Evolutionary conservation across 2,329 filamentous ascomycete species (phyloP).

Genomic region (Microcyclospora pomicola): DNA sequence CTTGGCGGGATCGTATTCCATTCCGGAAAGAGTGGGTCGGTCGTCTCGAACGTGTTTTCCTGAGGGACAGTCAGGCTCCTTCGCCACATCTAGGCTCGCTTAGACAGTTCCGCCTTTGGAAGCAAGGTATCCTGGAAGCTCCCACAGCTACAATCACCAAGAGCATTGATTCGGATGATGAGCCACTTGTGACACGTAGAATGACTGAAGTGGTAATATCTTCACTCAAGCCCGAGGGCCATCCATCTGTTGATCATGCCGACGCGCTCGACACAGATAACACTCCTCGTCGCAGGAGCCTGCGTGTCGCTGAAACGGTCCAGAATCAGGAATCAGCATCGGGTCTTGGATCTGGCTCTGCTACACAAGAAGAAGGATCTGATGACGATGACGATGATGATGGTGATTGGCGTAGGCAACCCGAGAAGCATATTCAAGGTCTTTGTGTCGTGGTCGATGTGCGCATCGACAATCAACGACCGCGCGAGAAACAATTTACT

Average conservation of each 20-base stretch:
- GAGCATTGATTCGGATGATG: constrained; percentile 4
- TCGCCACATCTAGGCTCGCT: constrained; percentile 28
- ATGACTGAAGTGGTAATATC: constrained; percentile 15
- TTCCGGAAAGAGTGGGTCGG: constrained; percentile 66
- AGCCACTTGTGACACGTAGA: constrained; percentile 6
- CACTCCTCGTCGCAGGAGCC: constrained; percentile 17
- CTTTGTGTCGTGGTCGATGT: constrained; percentile 58
- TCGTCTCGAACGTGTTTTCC: constrained; percentile 55
- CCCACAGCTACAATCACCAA: constrained; percentile 5
- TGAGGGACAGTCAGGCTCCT: constrained; percentile 36
- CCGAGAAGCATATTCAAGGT: constrained; percentile 43
- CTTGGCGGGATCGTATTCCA: constrained; percentile 67
- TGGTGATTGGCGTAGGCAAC: constrained; percentile 18
- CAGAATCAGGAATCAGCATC: constrained; percentile 9
- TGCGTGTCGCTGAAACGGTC: constrained; percentile 14
- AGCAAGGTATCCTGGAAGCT: constrained; percentile 9
- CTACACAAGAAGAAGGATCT: constrained; percentile 14
- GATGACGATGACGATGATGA: constrained; percentile 22
- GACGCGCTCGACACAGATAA: constrained; percentile 12
- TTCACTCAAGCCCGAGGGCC: constrained; percentile 9
- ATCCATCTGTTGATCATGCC: background rate
- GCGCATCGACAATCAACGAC: constrained; percentile 62
- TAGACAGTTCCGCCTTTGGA: constrained; percentile 29
- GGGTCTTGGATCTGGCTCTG: constrained; percentile 6
- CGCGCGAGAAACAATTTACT: constrained; percentile 50